Base-by-base conservation (phyloP, 257 asterid species). In the Fraxinus anomala region DNA sequence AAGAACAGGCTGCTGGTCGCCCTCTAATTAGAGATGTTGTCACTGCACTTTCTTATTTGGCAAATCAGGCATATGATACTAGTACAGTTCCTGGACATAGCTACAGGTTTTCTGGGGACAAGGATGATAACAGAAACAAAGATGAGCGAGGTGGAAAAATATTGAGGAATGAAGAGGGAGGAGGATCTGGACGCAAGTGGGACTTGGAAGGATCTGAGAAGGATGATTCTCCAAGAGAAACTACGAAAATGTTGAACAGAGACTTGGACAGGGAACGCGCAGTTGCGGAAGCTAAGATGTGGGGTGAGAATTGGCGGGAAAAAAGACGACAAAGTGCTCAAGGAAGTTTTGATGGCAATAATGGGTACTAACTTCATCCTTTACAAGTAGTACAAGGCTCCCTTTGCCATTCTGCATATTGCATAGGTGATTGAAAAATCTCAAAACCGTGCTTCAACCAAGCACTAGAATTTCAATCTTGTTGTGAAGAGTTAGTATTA, bases 241-340 rank as follows among this genome's bases (percentile, higher is more conserved):
- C 92, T 2, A 91, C 87, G 0, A 90, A 83, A 83, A 88, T 81
- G 85, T 74, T 92, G 51, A 91, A 89, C 85, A 84, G 93, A 78
- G 98, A 91, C 73, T 75, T 88, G 74, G 98, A 92, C 51, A 84
- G 98, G 78, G 99, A 93, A 85, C 87, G 99, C 8, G 99, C 99
- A 2, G 98, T 93, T 21, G 98, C 99, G 0, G 99, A 96, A 82
- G 99, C 98, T 14, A 96, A 96, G 83, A 91, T 93, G 99, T 96
- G 99, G 99, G 99, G 99, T 3, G 98, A 95, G 42, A 95, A 95
- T 79, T 91, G 92, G 97, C 84, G 98, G 31, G 96, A 94, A 61
- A 91, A 95, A 76, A 87, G 96, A 69, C 86, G 93, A 21, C 97
- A 94, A 77, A 89, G 77, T 78, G 92, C 86, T 33, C 88, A 82